phyloP scores from a whole-genome alignment of 306 rosid genomes.

The Casuarina equisetifolia region DNA sequence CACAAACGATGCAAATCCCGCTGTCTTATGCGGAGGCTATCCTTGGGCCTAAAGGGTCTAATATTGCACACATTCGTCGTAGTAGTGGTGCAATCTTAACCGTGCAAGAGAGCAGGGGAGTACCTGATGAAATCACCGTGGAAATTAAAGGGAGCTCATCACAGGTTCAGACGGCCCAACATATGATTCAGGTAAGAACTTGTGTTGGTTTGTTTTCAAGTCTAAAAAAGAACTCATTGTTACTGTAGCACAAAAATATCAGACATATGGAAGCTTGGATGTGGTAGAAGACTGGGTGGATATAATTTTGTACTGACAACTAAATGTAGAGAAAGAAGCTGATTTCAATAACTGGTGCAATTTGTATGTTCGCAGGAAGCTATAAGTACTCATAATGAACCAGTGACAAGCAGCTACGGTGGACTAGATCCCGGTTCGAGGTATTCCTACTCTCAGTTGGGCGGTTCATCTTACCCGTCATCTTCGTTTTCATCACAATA shows the following conservation, averaged over 20 bases:
- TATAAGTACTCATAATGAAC: slow-evolving; percentile 62
- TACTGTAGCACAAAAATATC: background rate
- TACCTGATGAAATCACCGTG: slow-evolving; percentile 88
- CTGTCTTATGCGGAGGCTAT: slow-evolving; percentile 93
- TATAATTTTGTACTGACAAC: background rate
- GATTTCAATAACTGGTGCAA: background rate
- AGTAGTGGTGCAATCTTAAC: slow-evolving; percentile 91
- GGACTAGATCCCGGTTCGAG: slow-evolving; percentile 67
- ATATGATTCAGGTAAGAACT: slow-evolving; percentile 76
- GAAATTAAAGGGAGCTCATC: slow-evolving; percentile 92
- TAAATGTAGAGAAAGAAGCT: background rate
- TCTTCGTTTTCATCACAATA: slow-evolving; percentile 71
- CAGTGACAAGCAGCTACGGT: slow-evolving; percentile 56
- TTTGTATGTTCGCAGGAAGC: slow-evolving; percentile 58
- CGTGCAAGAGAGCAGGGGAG: slow-evolving; percentile 85
- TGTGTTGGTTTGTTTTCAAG: background rate
- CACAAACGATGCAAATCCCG: slow-evolving; percentile 98
- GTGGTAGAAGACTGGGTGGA: background rate
- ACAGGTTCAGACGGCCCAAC: slow-evolving; percentile 89
- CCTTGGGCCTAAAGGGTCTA: slow-evolving; percentile 89
- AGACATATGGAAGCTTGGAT: background rate
- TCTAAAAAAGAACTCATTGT: background rate
- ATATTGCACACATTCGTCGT: slow-evolving; percentile 86
- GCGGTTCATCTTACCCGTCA: slow-evolving; percentile 53
- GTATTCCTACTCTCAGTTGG: slow-evolving; percentile 71